Evolutionary conservation across 768 basidiomycete genomes (phyloP), one percentile per base, ranked within the genome.

Genomic region (Tylopilus felleus): DNA sequence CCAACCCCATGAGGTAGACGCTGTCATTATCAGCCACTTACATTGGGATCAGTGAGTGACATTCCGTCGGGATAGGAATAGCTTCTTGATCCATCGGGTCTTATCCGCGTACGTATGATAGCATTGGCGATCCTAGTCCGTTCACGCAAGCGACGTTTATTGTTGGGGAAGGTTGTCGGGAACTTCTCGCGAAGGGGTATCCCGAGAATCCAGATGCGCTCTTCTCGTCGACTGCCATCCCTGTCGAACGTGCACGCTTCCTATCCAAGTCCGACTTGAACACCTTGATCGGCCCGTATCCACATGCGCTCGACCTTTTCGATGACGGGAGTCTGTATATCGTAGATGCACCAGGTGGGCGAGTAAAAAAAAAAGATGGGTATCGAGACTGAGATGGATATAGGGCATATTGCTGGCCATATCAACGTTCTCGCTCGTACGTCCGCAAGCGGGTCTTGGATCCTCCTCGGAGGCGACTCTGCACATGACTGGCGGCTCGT

Each of bases 251-350:
- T 13, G n/a, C n/a, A n/a, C n/a, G n/a, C n/a, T n/a, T n/a, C n/a
- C n/a, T 35, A 13, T 14, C 17, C 35, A 5, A 36, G 17, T 36
- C 35, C 12, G 31, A 33, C 13, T 33, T 33, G 31, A 33, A 33
- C 31, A 61, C 8, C 12, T 68, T 77, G 27, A 63, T 83, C 38
- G 81, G 80, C 0, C 79, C 79, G 2, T 82, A 81, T 62, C 77
- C 79, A 23, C 61, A 56, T 41, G 77, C 79, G 7, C 60, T 77
- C 21, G 81, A 85, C 66, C 77, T 75, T 60, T 83, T 77, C 57
- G 75, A 74, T 21, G 83, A 86, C 57, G 83, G 82, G 7, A 80
- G 78, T 58, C 62, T 83, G 31, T 84, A 80, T 59, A 73, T 85
- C 56, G 62, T 84, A 53, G 79, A 85, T 58, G 75, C 82, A 1